These are phyloP conservation scores for Cenococcum geophilum DNA, from an alignment of 495 filamentous ascomycete species.

Conservation along the genomic window DNA sequence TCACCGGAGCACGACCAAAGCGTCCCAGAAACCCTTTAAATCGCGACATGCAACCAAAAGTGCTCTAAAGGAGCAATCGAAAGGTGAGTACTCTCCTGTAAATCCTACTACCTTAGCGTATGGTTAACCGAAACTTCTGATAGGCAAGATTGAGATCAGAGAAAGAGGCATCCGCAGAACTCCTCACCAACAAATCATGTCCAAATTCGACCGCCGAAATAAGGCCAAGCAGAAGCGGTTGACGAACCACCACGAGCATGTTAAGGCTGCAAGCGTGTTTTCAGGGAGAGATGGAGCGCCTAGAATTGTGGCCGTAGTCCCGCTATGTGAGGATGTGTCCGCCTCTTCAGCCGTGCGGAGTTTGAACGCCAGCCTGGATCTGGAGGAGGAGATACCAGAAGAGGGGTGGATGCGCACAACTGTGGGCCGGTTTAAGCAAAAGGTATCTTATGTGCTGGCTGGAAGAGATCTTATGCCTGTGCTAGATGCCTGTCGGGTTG, in stretches of 20 bases:
- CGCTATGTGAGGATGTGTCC: conserved; percentile 68
- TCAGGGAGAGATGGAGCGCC: conserved; percentile 77
- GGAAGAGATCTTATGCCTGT: conserved; percentile 63
- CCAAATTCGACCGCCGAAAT: conserved; percentile 89
- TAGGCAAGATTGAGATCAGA: conserved; percentile 56
- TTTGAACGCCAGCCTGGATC: conserved; percentile 73
- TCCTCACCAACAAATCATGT: conserved; percentile 92
- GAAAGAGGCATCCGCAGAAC: conserved; percentile 68
- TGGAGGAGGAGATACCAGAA: conserved; percentile 57
- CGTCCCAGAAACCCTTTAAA: conserved; percentile 81
- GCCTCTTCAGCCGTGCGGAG: conserved; percentile 56
- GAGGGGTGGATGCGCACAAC: conserved; percentile 56
- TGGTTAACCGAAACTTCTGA: conserved; percentile 2
- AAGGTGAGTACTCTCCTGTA: conserved; percentile 51
- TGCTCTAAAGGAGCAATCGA: conserved; percentile 68
- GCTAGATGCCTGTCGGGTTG: conserved; percentile 78
- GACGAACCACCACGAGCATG: conserved; percentile 72
- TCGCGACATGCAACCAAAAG: conserved; percentile 83
- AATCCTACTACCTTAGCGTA: background rate
- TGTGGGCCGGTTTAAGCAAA: conserved; percentile 89
- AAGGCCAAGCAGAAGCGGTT: conserved; percentile 81
- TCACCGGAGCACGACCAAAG: conserved; percentile 87
- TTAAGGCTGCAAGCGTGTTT: conserved; percentile 71
- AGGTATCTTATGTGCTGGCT: conserved; percentile 72
- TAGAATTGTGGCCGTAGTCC: conserved; percentile 84